Evolutionary conservation across 2,329 filamentous ascomycete species (phyloP), one percentile per base, ranked within the genome.

Genomic region (Metarhizium brunneum): DNA sequence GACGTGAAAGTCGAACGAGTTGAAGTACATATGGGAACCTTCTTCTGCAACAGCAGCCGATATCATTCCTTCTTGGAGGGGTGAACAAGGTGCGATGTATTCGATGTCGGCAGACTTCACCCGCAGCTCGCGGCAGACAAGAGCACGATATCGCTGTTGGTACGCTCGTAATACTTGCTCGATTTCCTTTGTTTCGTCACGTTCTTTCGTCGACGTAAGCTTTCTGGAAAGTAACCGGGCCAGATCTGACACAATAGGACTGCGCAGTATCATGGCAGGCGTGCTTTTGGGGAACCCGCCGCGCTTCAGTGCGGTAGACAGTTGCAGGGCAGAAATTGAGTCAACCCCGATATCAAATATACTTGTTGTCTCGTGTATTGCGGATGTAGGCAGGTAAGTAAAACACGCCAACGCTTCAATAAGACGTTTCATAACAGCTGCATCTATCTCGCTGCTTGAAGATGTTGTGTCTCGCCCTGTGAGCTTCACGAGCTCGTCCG

Each of bases 291-390:
- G 38, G 53, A 91, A 81, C 0, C 89, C 88, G 2, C 73, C 73
- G 2, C 78, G 74, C 61, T 83, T 88, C 14, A 96, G 73, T 13
- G 77, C 68, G 5, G 79, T 76, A 0, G 87, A 79, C 35, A 96
- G 78, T 7, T 83, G 79, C 49, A 95, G 84, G 0, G 86, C 88
- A 0, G 89, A 90, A 16, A 96, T 90, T 0, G 92, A 96, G 64
- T 96, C 92, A 29, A 96, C 77, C 0, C 92, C 92, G 1, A 95
- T 74, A 60, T 95, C 90, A 62, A 94, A 95, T 18, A 96, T 81
- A 57, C 84, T 95, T 0, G 84, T 83, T 0, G 72, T 74, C 2
- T 78, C 71, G 0, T 69, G 71, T 2, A 89, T 72, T 0, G 73
- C 69, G 0, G 70, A 63, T 2, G 65, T 54, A 0, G 74, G 65